Percentiles rank a stretch among this genome's conserved stretches.
Evolutionary conservation across 1,284 basidiomycete species (phyloP).

Genomic region (Trametes sp.): DNA sequence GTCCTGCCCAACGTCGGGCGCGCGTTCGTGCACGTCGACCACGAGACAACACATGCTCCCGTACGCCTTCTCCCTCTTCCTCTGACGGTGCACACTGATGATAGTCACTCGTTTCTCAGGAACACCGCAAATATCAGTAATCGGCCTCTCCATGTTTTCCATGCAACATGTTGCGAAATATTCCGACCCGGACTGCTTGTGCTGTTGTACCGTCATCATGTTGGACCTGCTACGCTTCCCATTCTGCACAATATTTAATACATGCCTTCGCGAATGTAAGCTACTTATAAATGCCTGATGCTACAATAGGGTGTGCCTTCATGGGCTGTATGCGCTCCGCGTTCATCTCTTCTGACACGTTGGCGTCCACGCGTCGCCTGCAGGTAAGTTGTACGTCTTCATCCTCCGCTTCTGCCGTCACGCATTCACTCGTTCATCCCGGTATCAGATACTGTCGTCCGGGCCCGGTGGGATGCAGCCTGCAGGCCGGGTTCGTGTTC

Average conservation of each 20-base stretch:
- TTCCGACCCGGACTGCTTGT: neutral
- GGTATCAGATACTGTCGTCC: neutral
- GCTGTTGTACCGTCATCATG: neutral
- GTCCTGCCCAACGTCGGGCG: slow-evolving; percentile 90
- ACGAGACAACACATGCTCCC: slow-evolving; percentile 88
- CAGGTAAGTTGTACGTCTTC: no score
- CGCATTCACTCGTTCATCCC: no score
- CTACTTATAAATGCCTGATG: neutral
- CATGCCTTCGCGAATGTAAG: slow-evolving; percentile 3
- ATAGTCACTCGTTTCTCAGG: slow-evolving; percentile 30
- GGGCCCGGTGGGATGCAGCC: neutral
- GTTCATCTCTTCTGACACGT: no score
- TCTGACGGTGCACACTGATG: neutral
- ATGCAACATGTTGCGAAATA: neutral
- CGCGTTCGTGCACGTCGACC: slow-evolving; percentile 94
- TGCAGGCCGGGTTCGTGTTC: neutral
- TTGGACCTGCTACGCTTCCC: neutral
- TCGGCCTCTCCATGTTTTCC: neutral
- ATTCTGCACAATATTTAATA: neutral
- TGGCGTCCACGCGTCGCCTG: no score
- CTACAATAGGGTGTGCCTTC: neutral
- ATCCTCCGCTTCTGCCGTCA: no score
- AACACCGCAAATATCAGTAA: slow-evolving; percentile 33
- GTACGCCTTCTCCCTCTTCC: slow-evolving; percentile 49
- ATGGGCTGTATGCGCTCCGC: no score